Base-by-base conservation (phyloP, 192 early-diverging fungal genomes). In the Podila epicladia region DNA sequence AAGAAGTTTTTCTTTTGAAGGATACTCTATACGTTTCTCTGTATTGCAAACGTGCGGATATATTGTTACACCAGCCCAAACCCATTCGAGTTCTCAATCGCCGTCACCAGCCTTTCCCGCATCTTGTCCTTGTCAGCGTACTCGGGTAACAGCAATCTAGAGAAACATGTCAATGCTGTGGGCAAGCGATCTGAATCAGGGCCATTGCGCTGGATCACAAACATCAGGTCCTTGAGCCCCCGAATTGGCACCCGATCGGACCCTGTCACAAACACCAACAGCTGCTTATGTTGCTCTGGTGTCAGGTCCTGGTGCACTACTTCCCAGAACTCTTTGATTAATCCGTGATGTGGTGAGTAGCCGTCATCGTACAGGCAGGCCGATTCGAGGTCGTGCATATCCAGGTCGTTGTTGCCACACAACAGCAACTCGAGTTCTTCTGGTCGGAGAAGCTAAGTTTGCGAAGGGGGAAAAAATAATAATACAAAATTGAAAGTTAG, bases 171-270 rank as follows among this genome's bases (percentile, higher is more conserved):
- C 74, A 96, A 77, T 9, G 95, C 93, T 1, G 97, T 94, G 9
- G 97, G 97, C 65, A 98, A 65, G n/a, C 89, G 73, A 48, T 96
- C 91, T 26, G 89, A 91, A 72, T 98, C 96, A 0, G 96, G 95
- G 15, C 97, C 97, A 71, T 98, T 97, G n/a, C 96, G 84, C 77
- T 98, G 97, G 17, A 98, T 89, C 41, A 97, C 94, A 94, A 98
- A 98, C 26, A 92, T 90, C 32, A 98, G 79, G 29, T 88, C 85
- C 29, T 88, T 86, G 48, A 95, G 87, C 2, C 97, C 96, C 55
- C 92, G 91, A 45, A 97, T 75, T 9, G 97, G 97, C 5, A 97
- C 84, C n/a, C 94, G 90, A 70, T 97, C 95, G 33, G 90, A 92
- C 5, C 96, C 95, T 8, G 96, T 98, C 4, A 98, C 97, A 89